Base-by-base conservation (phyloP, 75 land plant species). In the Azolla pinnata region DNA sequence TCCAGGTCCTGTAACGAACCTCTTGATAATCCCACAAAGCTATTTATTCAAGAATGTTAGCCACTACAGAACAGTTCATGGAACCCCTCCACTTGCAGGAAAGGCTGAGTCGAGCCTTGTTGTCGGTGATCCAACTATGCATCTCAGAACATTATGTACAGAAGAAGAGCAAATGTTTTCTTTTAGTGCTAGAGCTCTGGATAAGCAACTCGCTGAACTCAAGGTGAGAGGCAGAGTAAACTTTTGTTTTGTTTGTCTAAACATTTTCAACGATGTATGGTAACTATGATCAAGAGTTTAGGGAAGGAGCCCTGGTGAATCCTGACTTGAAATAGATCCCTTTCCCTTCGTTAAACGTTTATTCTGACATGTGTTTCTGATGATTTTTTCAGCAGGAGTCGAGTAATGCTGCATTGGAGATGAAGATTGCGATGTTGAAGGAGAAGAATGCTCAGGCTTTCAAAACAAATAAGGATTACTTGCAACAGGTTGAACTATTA, bases 1-100 rank as follows among this genome's bases (percentile, higher is more conserved):
- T 48, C 4, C 19, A 52, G 54, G 54, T 23, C 54, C 54, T 4
- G 54, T 52, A 7, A 52, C 54, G 2, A 52, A 52, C 29, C 25
- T 52, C 27, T 14, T 52, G 54, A 27, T 52, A 1, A 24, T 52
- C 14, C 54, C 25, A 19, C 10, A 52, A 52, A 16, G 29, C 14
- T 2, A 1, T 27, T 12, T 52, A 2, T 52, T 24, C 29, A 24
- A 2, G 27, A 27, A 3, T 3, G 25, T 27, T 2, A 29, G 14
- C 2, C 54, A 24, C 27, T 27, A 25, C 54, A 24, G 54, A 3
- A 19, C 29, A 26, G 10, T 27, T 52, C 3, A 10, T 26, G 25
- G 54, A 25, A 2, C 24, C 54, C 10, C 2, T 27, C 28, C 24
- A 52, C 14, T 52, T 29, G 28, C 29, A 25, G 2, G 54, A 52